Base-by-base conservation (phyloP, 345 rosid genomes). In the Salix viminalis region DNA sequence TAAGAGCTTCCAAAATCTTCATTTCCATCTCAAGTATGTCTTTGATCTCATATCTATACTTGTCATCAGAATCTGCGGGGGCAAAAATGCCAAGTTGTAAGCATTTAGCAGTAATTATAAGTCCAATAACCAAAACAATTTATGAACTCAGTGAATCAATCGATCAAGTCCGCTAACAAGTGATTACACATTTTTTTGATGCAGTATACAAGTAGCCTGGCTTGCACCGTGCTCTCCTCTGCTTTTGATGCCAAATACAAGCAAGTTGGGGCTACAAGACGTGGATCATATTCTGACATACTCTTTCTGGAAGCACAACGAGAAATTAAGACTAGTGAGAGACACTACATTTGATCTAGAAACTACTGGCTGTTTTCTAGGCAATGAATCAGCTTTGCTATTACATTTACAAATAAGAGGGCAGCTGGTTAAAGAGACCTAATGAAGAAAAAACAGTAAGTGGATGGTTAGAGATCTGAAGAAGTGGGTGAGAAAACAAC, bases 1-100 rank as follows among this genome's bases (percentile, higher is more conserved):
- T 85, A 75, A 95, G 91, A 41, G 97, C 99, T 83, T 95, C 99
- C 84, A 95, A 83, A 76, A 95, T 83, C 86, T 93, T 95, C 99
- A 95, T 93, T 86, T 95, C 99, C 97, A 93, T 95, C 85, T 93
- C 99, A 67, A 95, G 90, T 62, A 95, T 92, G 77, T 93, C 97
- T 84, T 93, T 95, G 72, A 93, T 87, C 81, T 95, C 99, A 71
- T 82, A 93, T 54, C 87, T 83, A 65, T 88, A 87, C 84, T 88
- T 95, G 13, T 93, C 99, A 86, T 95, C 99, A 67, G 88, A 11
- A 88, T 83, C 98, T 94, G 88, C 42, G 79, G 62, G 74, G 74
- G 73, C 48, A 79, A 75, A 70, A 73, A 58, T 58, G n/a, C 76
- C 24, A 83, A 68, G 19, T 67, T 70, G 54, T 83, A 68, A 80